Evolutionary conservation across 2,329 filamentous ascomycete species (phyloP), one percentile per base, ranked within the genome.

Genomic region (Kalaharituber pfeilii): DNA sequence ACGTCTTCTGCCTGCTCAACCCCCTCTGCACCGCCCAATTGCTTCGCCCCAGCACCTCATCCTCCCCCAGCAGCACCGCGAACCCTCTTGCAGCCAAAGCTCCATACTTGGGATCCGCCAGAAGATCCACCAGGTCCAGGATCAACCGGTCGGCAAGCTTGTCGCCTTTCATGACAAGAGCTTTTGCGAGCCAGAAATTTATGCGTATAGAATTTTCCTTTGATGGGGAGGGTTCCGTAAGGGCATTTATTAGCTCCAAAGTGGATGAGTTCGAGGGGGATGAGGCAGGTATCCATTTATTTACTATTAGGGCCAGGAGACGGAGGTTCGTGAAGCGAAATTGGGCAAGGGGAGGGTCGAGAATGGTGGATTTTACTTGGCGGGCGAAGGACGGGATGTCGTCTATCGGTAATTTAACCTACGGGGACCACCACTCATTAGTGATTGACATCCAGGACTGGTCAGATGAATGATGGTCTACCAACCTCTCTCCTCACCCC

Each of bases 11-110:
- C 62, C 79, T 80, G 59, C 77, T 74, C 2, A 83, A 69, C 2
- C 78, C 70, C 2, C 79, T 75, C 33, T 82, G 74, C 18, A 73
- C 72, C 57, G 78, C 80, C 57, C 78, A 74, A 60, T 82, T 82
- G 33, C 72, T 67, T 56, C 76, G 73, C 11, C 72, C 77, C 30
- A 83, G 67, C 22, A 82, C 68, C 57, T 80, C 76, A 59, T 81
- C 78, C 2, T 77, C 72, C 25, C 75, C 70, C 4, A 82, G 71
- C 2, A 83, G 71, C 7, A 75, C 74, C 13, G 72, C 67, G 61
- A 83, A 82, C 25, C 75, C 73, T 49, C 73, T 72, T 1, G 79
- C 75, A 30, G 76, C 71, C 11, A 68, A 69, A 39, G 67, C 68
- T 50, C 76, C 77, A 42, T 73, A 72, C 49, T 64, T 62, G n/a